These are phyloP conservation scores for Bolboschoenoplectus hybrid DNA, from an alignment of 202 grass and related monocot genomes.

Conservation along the genomic window DNA sequence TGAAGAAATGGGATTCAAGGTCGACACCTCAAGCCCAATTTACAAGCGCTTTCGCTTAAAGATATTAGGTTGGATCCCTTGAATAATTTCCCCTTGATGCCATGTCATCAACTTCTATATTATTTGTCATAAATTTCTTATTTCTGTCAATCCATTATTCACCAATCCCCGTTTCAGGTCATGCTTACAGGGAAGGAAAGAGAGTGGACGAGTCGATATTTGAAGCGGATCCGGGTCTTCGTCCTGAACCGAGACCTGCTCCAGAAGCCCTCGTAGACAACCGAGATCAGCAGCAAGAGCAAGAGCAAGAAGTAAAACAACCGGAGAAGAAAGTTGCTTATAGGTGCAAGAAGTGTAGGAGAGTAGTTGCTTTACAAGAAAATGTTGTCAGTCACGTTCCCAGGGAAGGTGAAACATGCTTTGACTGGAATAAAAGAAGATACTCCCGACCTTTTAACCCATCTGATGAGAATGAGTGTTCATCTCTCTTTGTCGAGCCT, in stretches of 20 bases:
- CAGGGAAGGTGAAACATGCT: constrained; percentile 69
- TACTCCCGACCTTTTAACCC: constrained; percentile 39
- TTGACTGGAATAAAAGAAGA: constrained; percentile 71
- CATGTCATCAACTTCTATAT: background rate
- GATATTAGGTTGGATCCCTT: constrained; percentile 59
- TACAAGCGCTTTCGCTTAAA: constrained; percentile 88
- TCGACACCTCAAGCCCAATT: constrained; percentile 69
- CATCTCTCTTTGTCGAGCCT: constrained; percentile 85
- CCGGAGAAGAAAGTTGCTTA: constrained; percentile 54
- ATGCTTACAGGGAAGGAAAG: constrained; percentile 72
- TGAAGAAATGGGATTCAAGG: constrained; percentile 91
- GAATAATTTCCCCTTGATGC: background rate
- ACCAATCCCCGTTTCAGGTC: constrained; percentile 37
- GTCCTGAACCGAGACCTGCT: constrained; percentile 40
- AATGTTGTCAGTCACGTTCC: constrained; percentile 79
- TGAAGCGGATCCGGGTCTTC: constrained; percentile 73
- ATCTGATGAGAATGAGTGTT: constrained; percentile 67
- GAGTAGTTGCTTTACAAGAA: constrained; percentile 63
- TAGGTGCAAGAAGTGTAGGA: constrained; percentile 89
- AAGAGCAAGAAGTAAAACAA: background rate
- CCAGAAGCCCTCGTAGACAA: constrained; percentile 31
- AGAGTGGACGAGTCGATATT: constrained; percentile 73
- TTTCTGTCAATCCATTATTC: constrained; percentile 16
- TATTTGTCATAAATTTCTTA: background rate
- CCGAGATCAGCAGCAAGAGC: background rate